Evolutionary conservation across 2,329 filamentous ascomycete species (phyloP).

Genomic region (Talaromyces islandicus): DNA sequence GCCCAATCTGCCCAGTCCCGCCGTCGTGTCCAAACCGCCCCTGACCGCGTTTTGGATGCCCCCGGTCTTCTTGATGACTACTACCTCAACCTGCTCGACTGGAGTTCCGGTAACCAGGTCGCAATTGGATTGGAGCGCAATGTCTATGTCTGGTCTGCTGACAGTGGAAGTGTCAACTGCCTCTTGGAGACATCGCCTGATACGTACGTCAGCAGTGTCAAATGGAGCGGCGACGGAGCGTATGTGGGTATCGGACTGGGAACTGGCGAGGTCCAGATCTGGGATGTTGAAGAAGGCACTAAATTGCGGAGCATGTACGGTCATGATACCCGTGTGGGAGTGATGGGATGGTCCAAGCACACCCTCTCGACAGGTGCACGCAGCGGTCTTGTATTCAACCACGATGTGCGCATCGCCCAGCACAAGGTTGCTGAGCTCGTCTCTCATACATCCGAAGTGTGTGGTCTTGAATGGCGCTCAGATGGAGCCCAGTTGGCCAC

Average conservation of each 20-base stretch:
- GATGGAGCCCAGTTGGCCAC: conserved; percentile 96
- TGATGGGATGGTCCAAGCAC: conserved; percentile 99
- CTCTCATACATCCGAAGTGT: conserved; percentile 96
- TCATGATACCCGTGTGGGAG: conserved; percentile 91
- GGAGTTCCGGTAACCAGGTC: conserved; percentile 96
- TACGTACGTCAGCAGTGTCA: conserved; percentile 96
- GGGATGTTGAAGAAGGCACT: conserved; percentile 90
- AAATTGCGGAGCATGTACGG: conserved; percentile 99
- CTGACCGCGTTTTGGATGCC: conserved; percentile 92
- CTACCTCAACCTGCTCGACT: conserved; percentile 97
- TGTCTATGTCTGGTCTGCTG: conserved; percentile 98
- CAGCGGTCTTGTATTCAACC: conserved; percentile 94
- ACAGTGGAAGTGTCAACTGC: conserved; percentile 81
- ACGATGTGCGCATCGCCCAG: conserved; percentile 93
- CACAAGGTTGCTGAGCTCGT: conserved; percentile 98
- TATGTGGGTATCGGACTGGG: conserved; percentile 95
- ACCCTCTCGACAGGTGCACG: conserved; percentile 90
- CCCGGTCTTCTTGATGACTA: conserved; percentile 96
- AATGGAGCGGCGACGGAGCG: conserved; percentile 95
- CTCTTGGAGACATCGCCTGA: conserved; percentile 82
- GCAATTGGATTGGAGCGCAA: conserved; percentile 95
- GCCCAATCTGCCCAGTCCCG: conserved; percentile 77
- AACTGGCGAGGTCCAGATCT: conserved; percentile 96
- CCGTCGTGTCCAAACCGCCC: conserved; percentile 86
- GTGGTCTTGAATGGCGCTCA: conserved; percentile 93